Evolutionary conservation across 2,329 filamentous ascomycete species (phyloP), one percentile per base, ranked within the genome.

Genomic region (Calonectria hongkongensis): DNA sequence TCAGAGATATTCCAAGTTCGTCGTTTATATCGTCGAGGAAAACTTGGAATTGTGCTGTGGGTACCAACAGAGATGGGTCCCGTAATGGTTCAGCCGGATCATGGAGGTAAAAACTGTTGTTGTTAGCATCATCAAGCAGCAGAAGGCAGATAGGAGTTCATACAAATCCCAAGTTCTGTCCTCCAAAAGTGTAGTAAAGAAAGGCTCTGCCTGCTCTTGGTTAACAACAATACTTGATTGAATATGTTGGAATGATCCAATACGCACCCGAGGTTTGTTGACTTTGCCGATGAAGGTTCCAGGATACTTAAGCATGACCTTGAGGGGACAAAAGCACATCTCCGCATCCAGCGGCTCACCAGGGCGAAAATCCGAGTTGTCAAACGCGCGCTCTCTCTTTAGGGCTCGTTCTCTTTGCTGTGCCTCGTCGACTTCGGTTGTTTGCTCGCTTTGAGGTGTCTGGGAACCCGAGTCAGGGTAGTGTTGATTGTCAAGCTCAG

Each of bases 161-260:
- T 87, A 97, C 94, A 98, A 85, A 74, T 96, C 92, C 95, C 95
- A 98, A 13, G 86, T 80, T 71, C 91, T 88, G 2, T 86, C 83
- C 78, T 89, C 90, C 75, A 94, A 86, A 63, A 94, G 88, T 3
- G 81, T 79, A 41, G 89, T 86, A 77, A 94, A 95, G 82, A 90
- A 88, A 0, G 85, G 84, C 27, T 76, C 78, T 5, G 83, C 84
- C 87, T 88, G 27, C n/a, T 2, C 2, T 7, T 3, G 16, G 64
- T 82, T 62, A 81, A 74, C 25, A 10, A n/a, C 16, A 9, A 25
- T 4, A 45, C 18, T 25, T 21, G 13, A 4, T 48, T 36, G 3
- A 51, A 25, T 16, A 9, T 28, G 18, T 16, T 13, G 7, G 15
- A 2, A 5, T 16, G 6, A 36, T 33, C 21, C 16, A 16, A 51